These are phyloP conservation scores for Yamagishiella unicocca DNA, from an alignment of 139 green algal species.

Conservation along the genomic window DNA sequence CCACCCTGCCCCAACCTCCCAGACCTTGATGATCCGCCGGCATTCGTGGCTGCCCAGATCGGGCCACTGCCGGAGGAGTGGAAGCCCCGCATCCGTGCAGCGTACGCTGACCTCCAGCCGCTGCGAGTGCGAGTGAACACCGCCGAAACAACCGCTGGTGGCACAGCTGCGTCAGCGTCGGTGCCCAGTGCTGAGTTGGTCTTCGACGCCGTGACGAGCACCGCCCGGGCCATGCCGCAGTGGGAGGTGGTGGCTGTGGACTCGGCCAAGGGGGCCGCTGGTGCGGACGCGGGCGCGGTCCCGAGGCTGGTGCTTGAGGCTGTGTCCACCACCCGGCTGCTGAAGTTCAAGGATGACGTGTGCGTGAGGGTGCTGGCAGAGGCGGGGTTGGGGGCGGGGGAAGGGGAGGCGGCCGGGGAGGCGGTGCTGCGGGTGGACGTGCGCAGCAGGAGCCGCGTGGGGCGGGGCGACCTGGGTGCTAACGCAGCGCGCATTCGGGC, in stretches of 20 bases:
- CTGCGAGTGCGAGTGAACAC: not conserved
- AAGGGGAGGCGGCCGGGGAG: not conserved
- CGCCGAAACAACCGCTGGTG: not conserved
- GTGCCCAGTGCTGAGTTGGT: not conserved
- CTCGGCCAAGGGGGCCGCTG: not conserved
- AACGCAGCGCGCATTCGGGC: slow-evolving; percentile 61
- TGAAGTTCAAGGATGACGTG: slow-evolving; percentile 69
- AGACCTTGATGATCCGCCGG: slow-evolving; percentile 54
- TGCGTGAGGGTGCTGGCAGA: slow-evolving; percentile 34
- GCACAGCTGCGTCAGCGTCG: too few species aligned
- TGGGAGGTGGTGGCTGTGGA: slow-evolving; percentile 50
- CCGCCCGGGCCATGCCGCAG: slow-evolving; percentile 47
- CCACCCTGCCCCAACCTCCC: not conserved
- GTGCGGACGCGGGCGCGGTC: not conserved
- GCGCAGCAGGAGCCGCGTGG: slow-evolving; percentile 52
- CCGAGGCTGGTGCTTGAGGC: slow-evolving; percentile 53
- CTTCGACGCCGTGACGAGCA: slow-evolving; percentile 21
- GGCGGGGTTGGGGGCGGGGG: not conserved
- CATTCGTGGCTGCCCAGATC: slow-evolving; percentile 10
- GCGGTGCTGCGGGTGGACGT: slow-evolving; percentile 47
- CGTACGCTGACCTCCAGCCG: slow-evolving; percentile 60
- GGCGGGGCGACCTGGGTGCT: slow-evolving; percentile 68
- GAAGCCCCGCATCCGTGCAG: slow-evolving; percentile 48
- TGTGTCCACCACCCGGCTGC: slow-evolving; percentile 56
- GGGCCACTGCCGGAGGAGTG: slow-evolving; percentile 44